Base-by-base conservation (phyloP, 345 rosid genomes). In the Eucalyptus curtisii region DNA sequence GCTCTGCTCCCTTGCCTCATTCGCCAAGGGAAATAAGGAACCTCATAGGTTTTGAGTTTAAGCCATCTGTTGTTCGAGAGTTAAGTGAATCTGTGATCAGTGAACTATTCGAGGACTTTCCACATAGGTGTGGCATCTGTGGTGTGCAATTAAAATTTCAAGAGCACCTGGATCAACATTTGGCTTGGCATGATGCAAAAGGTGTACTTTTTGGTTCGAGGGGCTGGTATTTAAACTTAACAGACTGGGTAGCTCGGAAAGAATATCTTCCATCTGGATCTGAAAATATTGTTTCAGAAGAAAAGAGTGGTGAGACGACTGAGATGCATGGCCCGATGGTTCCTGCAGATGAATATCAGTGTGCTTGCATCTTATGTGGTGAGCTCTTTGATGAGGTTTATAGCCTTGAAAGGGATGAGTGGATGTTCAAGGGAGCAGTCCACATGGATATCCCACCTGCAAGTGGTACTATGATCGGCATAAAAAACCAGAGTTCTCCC, bases 351-450 rank as follows among this genome's bases (percentile, higher is more conserved):
- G 99, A 98, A 91, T 91, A 92, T 88, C 99, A 95, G 87, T 95
- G 93, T 91, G 97, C 94, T 42, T 98, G 99, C 91, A 87, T 97
- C 87, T 86, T 98, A 76, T 98, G 99, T 90, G 99, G 99, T 52
- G 96, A 95, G 90, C 88, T 97, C 86, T 98, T 98, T 93, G 98
- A 98, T 90, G 99, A 98, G 88, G 93, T 91, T 91, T 98, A 93
- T 90, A 88, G 93, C 92, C 93, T 87, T 49, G 95, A 91, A 88
- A 93, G 42, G 88, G 91, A 87, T 87, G 93, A 91, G 89, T 98
- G 99, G 99, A 94, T 97, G 98, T 97, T 97, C 91, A 96, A 92
- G 82, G 98, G 93, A 89, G 97, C 99, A 87, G 91, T 94, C 37
- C 92, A 89, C 93, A 87, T 97, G 93, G 89, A 90, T 55, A 88